Evolutionary conservation across 148 eudicot species (phyloP).

Genomic region (Agrostemma githago): DNA sequence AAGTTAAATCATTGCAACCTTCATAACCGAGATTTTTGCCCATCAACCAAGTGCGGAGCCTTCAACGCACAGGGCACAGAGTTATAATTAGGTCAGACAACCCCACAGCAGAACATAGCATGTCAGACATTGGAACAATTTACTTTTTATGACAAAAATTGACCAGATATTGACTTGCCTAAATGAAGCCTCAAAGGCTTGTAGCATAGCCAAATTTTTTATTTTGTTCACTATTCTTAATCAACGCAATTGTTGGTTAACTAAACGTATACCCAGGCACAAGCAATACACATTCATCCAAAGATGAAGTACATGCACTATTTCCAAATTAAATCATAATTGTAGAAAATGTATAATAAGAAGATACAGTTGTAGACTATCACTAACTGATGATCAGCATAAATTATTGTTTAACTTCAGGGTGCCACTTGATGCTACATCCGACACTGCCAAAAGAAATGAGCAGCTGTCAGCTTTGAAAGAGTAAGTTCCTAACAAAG

Average conservation of each 20-base stretch:
- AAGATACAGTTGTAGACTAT: slow-evolving; percentile 1
- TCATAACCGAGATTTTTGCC: background rate
- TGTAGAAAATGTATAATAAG: background rate
- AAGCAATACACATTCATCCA: background rate
- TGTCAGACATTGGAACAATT: background rate
- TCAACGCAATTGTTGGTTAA: background rate
- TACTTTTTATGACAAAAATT: background rate
- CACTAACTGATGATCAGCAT: background rate
- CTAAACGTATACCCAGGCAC: background rate
- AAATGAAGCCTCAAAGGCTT: background rate
- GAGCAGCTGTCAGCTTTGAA: background rate
- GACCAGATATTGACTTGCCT: background rate
- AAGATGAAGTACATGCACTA: too few species aligned
- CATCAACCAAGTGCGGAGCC: background rate
- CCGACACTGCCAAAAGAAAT: slow-evolving; percentile 43
- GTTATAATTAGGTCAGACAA: background rate
- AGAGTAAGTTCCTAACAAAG: background rate
- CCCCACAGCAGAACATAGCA: background rate
- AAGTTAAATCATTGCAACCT: background rate
- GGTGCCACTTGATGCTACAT: slow-evolving; percentile 73
- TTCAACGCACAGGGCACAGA: background rate
- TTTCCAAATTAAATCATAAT: background rate
- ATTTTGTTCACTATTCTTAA: background rate
- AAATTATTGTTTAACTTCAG: slow-evolving; percentile 25
- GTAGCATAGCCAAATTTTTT: background rate